These are phyloP conservation scores for Epichloe baconii DNA, from an alignment of 2,329 filamentous ascomycete species.

Conservation along the genomic window DNA sequence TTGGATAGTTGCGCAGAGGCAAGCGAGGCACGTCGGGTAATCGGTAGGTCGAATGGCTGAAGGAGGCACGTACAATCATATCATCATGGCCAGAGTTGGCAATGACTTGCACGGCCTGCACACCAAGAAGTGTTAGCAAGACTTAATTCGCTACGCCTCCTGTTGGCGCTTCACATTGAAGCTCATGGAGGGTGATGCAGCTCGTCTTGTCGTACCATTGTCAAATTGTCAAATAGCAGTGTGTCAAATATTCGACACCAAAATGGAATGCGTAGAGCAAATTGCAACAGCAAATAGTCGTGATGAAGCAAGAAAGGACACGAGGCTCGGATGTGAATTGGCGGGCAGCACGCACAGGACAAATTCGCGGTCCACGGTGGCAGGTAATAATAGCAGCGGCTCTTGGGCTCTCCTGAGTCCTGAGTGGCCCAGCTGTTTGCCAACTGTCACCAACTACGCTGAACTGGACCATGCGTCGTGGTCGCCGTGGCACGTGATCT, in stretches of 20 bases:
- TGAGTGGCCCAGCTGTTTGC: not conserved
- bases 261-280: not conserved
- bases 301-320: not conserved
- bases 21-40: not conserved
- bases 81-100: slow-evolving; percentile 65
- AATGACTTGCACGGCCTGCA: slow-evolving; percentile 30
- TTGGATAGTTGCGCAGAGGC: not conserved
- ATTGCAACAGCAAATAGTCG: not conserved
- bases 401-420: not conserved
- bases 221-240: slow-evolving; percentile 1
- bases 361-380: not conserved
- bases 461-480: not conserved
- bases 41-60: not conserved
- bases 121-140: slow-evolving; percentile 13
- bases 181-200: not conserved
- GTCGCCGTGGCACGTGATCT: not conserved
- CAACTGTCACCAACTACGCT: slow-evolving; percentile 1
- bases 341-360: not conserved
- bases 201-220: slow-evolving; percentile 2
- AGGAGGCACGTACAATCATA: slow-evolving; percentile 75
- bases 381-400: not conserved
- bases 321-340: not conserved
- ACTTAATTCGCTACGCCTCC: not conserved
- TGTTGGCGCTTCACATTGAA: too few species aligned
- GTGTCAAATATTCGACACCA: not conserved